Evolutionary conservation across 768 basidiomycete species (phyloP).

Genomic region (Exsudoporus frostii): DNA sequence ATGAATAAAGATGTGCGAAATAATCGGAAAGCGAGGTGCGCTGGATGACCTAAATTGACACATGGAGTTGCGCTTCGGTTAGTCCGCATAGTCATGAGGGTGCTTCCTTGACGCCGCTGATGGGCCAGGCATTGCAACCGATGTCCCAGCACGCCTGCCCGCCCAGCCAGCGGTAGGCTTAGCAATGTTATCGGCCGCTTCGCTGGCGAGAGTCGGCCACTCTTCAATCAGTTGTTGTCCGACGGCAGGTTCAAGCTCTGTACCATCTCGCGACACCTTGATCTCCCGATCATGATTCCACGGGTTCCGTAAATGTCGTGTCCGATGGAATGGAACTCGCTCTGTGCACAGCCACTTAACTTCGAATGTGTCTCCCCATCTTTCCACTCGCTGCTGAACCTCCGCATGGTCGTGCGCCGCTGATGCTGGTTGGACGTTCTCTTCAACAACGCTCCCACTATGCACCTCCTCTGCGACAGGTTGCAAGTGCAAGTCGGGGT

Average conservation of each 20-base stretch:
- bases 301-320: slow-evolving; percentile 80
- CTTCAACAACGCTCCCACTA: slow-evolving; percentile 7
- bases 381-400: slow-evolving; percentile 24
- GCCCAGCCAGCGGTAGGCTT: background rate
- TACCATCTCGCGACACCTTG: slow-evolving; percentile 86
- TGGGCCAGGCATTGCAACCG: background rate
- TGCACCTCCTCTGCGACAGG: slow-evolving; percentile 25
- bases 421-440: slow-evolving; percentile 3
- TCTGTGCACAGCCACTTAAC: slow-evolving; percentile 79
- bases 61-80: background rate
- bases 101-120: background rate
- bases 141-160: slow-evolving; percentile 4
- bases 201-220: slow-evolving; percentile 47
- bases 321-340: slow-evolving; percentile 69
- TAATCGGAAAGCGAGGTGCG: background rate
- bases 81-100: background rate
- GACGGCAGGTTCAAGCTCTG: slow-evolving; percentile 81
- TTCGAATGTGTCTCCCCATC: slow-evolving; percentile 78
- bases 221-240: slow-evolving; percentile 67
- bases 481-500: slow-evolving; percentile 9
- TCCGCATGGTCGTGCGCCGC: background rate
- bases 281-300: slow-evolving; percentile 88
- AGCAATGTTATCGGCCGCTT: slow-evolving; percentile 1
- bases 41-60: background rate
- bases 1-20: background rate